phyloP scores from a whole-genome alignment of 495 filamentous ascomycete genomes.

The Daldinia caldariorum region DNA sequence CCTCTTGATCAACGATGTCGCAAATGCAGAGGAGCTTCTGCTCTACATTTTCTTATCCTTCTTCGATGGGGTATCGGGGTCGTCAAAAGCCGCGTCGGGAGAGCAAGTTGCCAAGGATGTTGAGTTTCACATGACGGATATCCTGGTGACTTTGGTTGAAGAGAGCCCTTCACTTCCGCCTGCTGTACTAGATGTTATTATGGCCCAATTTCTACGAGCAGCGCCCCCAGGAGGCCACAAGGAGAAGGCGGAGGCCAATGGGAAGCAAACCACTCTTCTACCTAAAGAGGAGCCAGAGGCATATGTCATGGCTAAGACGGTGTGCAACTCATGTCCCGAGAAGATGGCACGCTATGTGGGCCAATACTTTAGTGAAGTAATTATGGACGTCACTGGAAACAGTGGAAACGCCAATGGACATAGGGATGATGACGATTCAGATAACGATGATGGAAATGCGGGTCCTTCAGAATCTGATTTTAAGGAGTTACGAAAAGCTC shows the following conservation, averaged over 20 bases:
- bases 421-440: conserved; percentile 69
- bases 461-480: conserved; percentile 83
- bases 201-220: conserved; percentile 92
- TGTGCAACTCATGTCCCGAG: conserved; percentile 90
- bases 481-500: conserved; percentile 87
- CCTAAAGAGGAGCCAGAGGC: conserved; percentile 88
- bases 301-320: conserved; percentile 93
- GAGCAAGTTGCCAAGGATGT: conserved; percentile 89
- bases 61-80: conserved; percentile 91
- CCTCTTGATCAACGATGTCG: conserved; percentile 90
- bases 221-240: conserved; percentile 69
- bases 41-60: conserved; percentile 83
- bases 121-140: conserved; percentile 87
- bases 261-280: conserved; percentile 76
- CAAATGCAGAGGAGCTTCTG: conserved; percentile 77
- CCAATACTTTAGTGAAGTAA: conserved; percentile 97
- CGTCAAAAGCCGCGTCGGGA: conserved; percentile 74
- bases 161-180: conserved; percentile 82
- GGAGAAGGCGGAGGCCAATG: conserved; percentile 63
- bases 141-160: conserved; percentile 86
- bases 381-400: conserved; percentile 81
- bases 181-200: conserved; percentile 89
- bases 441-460: conserved; percentile 70
- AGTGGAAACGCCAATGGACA: conserved; percentile 60
- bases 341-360: conserved; percentile 94